Conservation (phyloP, 768 basidiomycete species). For the Boletus rubropictus region DNA sequence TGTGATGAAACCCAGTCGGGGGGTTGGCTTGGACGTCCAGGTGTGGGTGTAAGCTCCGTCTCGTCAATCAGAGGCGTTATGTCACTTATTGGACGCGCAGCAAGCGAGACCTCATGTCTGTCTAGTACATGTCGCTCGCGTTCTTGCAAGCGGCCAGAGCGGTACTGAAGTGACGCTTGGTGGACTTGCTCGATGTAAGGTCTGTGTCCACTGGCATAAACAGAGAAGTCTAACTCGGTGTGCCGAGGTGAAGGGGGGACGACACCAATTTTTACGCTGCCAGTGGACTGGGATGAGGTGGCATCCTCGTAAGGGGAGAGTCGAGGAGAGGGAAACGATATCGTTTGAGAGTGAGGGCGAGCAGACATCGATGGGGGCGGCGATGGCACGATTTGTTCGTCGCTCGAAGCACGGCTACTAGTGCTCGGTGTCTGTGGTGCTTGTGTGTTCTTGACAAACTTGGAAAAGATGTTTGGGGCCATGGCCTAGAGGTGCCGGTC, state of each 20-base stretch:
- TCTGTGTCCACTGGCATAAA: not conserved
- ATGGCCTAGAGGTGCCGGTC: slow-evolving; percentile 7
- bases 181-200: slow-evolving; percentile 18
- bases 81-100: slow-evolving; percentile 27
- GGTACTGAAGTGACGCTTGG: slow-evolving; percentile 19
- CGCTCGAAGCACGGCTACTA: not conserved
- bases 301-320: slow-evolving; percentile 1
- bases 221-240: slow-evolving; percentile 16
- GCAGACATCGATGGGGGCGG: not conserved
- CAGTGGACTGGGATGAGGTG: slow-evolving; percentile 10
- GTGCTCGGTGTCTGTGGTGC: slow-evolving; percentile 5
- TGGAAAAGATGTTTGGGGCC: slow-evolving; percentile 29
- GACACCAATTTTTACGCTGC: slow-evolving; percentile 29
- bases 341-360: slow-evolving; percentile 9
- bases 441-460: slow-evolving; percentile 24
- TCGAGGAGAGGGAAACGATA: slow-evolving; percentile 9
- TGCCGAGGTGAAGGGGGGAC: slow-evolving; percentile 26
- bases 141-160: slow-evolving; percentile 29
- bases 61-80: slow-evolving; percentile 19
- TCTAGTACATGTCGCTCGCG: slow-evolving; percentile 24
- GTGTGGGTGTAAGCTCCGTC: slow-evolving; percentile 26
- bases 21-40: slow-evolving; percentile 6
- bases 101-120: slow-evolving; percentile 31
- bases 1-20: slow-evolving; percentile 16
- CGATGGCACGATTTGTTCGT: not conserved